phyloP scores from a whole-genome alignment of 208 protist species.

The Trypanosomatidae sp. region DNA sequence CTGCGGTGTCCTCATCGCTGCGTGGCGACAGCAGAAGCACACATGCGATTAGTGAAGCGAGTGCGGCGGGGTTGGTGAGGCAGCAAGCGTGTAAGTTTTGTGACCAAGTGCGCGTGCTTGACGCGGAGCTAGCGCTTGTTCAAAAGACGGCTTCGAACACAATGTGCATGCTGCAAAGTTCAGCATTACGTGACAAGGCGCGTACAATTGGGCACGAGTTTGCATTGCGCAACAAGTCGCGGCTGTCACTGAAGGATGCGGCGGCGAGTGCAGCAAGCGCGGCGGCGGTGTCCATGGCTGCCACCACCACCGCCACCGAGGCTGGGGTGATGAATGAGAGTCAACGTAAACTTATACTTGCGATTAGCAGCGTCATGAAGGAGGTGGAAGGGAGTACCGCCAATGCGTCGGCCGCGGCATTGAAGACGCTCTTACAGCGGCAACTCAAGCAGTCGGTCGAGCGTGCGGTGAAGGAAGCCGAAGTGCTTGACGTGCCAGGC shows the following conservation, averaged over 20 bases:
- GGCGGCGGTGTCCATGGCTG: slow-evolving; percentile 3
- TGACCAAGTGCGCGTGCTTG: slow-evolving; percentile 46
- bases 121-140: slow-evolving; percentile 44
- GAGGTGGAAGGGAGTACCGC: slow-evolving; percentile 41
- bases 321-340: slow-evolving; percentile 26
- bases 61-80: slow-evolving; percentile 44
- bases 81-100: slow-evolving; percentile 66
- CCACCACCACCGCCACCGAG: slow-evolving; percentile 9
- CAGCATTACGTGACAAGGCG: slow-evolving; percentile 51
- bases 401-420: slow-evolving; percentile 22
- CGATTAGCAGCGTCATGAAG: slow-evolving; percentile 55
- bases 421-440: slow-evolving; percentile 52
- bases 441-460: slow-evolving; percentile 57
- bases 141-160: slow-evolving; percentile 57
- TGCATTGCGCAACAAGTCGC: slow-evolving; percentile 53
- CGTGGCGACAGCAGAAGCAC: slow-evolving; percentile 46
- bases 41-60: slow-evolving; percentile 47
- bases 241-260: slow-evolving; percentile 23
- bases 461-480: slow-evolving; percentile 38
- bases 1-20: slow-evolving; percentile 72
- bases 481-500: slow-evolving; percentile 28
- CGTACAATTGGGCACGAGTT: slow-evolving; percentile 62
- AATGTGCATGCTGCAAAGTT: slow-evolving; percentile 71
- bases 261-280: no score
- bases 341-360: slow-evolving; percentile 46